These are phyloP conservation scores for Calonectria hawksworthii DNA, from an alignment of 2,329 filamentous ascomycete species.

Conservation along the genomic window DNA sequence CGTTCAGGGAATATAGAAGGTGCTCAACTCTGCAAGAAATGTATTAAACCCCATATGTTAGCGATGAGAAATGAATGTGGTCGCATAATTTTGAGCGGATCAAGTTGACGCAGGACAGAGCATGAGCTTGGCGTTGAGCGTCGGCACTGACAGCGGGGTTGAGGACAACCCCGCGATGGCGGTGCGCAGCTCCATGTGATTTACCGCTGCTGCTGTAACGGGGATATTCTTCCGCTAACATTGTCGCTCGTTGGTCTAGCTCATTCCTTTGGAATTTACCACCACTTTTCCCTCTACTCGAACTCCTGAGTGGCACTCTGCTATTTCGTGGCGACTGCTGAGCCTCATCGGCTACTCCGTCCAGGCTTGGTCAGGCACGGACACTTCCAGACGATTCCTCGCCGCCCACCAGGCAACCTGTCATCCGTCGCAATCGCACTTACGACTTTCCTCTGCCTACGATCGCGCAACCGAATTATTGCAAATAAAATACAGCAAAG, in stretches of 20 bases:
- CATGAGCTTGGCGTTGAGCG: not conserved
- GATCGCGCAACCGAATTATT: not conserved
- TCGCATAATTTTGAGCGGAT: not conserved
- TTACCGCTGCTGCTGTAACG: not conserved
- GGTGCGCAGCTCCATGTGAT: constrained; percentile 8
- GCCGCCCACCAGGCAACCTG: constrained; percentile 42
- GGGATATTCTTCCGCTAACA: not conserved
- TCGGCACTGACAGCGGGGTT: not conserved
- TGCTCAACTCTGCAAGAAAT: constrained; percentile 41
- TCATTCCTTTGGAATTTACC: not conserved
- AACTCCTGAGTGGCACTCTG: not conserved
- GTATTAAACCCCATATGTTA: not conserved
- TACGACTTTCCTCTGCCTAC: constrained; percentile 50
- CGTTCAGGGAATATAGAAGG: constrained; percentile 34
- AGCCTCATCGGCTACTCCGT: constrained; percentile 26
- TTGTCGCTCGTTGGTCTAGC: not conserved
- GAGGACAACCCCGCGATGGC: constrained; percentile 17
- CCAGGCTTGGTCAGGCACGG: constrained; percentile 47
- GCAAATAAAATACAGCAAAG: constrained; percentile 29
- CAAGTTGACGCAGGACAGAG: not conserved
- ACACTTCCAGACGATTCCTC: constrained; percentile 53
- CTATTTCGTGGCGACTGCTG: constrained; percentile 22
- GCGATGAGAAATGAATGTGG: not conserved
- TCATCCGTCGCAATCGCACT: constrained; percentile 37
- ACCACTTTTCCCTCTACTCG: not conserved